phyloP scores from a whole-genome alignment of 2,329 filamentous ascomycete genomes.

The Xylaria sp. region DNA sequence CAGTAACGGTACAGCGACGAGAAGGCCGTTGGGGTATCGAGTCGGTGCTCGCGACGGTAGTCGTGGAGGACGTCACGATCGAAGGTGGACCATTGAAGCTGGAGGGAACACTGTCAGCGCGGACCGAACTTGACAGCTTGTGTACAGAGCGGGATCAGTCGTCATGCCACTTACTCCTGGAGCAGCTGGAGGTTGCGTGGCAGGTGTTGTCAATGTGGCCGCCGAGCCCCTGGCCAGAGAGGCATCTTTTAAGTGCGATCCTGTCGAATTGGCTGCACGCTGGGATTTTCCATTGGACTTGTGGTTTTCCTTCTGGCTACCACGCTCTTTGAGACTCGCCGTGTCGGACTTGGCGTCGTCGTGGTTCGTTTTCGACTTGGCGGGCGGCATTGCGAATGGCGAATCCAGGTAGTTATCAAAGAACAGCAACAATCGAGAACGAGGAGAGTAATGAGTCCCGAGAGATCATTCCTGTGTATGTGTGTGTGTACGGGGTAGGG shows the following conservation, averaged over 20 bases:
- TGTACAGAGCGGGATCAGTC: not conserved
- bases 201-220: constrained; percentile 15
- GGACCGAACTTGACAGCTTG: constrained; percentile 12
- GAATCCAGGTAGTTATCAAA: constrained; percentile 20
- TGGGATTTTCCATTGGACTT: constrained; percentile 50
- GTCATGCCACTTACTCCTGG: constrained; percentile 26
- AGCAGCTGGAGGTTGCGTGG: constrained; percentile 23
- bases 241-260: constrained; percentile 43
- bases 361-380: constrained; percentile 32
- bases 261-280: constrained; percentile 48
- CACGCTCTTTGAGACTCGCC: constrained; percentile 32
- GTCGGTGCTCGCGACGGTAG: constrained; percentile 68
- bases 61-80: constrained; percentile 63
- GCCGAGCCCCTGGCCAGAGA: constrained; percentile 33
- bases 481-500: constrained; percentile 8
- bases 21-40: constrained; percentile 67
- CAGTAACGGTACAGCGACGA: constrained; percentile 56
- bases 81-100: constrained; percentile 64
- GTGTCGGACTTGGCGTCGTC: constrained; percentile 35
- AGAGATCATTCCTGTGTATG: constrained; percentile 24
- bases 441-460: constrained; percentile 10
- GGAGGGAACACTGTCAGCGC: constrained; percentile 11
- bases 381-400: constrained; percentile 25
- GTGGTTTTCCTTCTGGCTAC: constrained; percentile 30
- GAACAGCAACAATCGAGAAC: constrained; percentile 19